phyloP scores from a whole-genome alignment of 2,329 filamentous ascomycete species.

The Clarireedia sp. region DNA sequence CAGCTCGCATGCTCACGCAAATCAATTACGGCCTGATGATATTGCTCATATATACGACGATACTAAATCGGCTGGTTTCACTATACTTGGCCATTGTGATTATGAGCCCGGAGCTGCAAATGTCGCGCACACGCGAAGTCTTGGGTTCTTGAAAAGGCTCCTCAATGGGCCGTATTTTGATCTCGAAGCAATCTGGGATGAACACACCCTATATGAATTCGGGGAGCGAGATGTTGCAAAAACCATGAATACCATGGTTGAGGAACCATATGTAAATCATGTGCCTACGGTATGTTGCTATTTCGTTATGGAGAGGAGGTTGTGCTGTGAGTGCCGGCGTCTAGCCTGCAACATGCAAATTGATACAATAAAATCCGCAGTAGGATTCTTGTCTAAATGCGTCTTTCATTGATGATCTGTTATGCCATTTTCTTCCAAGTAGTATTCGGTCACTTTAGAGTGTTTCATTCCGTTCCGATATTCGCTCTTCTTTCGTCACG shows the following conservation, averaged over 20 bases:
- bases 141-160: slow-evolving; percentile 56
- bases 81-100: slow-evolving; percentile 17
- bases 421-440: too few species aligned
- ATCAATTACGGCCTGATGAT: neutral
- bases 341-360: too few species aligned
- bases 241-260: slow-evolving; percentile 75
- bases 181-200: slow-evolving; percentile 71
- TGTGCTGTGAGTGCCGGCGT: neutral
- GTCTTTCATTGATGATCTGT: too few species aligned
- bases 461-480: too few species aligned
- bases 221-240: slow-evolving; percentile 57
- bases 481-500: too few species aligned
- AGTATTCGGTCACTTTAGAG: too few species aligned
- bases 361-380: too few species aligned
- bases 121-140: slow-evolving; percentile 51
- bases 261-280: slow-evolving; percentile 73
- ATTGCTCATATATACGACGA: slow-evolving; percentile 7
- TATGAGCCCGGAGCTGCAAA: slow-evolving; percentile 43
- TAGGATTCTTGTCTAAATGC: too few species aligned
- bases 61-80: slow-evolving; percentile 12
- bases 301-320: neutral
- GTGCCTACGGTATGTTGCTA: slow-evolving; percentile 51
- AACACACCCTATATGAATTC: slow-evolving; percentile 69
- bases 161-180: slow-evolving; percentile 63
- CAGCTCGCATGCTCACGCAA: neutral